Percentiles rank a stretch among this genome's conserved stretches.
Evolutionary conservation across 495 filamentous ascomycete species (phyloP).

Genomic region (Patellaria atrata): DNA sequence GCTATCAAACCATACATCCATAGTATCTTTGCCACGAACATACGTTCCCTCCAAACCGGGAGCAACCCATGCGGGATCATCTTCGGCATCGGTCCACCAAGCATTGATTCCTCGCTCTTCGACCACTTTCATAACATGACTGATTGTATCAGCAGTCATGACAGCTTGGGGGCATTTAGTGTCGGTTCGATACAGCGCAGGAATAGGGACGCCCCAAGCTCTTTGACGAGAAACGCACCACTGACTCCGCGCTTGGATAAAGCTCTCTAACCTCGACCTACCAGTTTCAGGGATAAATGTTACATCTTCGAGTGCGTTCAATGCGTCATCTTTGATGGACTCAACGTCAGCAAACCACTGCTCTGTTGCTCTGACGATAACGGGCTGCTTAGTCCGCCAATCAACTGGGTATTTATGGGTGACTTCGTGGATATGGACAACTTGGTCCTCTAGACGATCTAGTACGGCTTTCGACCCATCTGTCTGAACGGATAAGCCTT

Average conservation of each 20-base stretch:
- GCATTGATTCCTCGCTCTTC: slow-evolving; percentile 65
- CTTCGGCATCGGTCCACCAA: slow-evolving; percentile 76
- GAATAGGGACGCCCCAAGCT: slow-evolving; percentile 93
- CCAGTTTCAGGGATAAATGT: slow-evolving; percentile 64
- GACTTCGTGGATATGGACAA: slow-evolving; percentile 55
- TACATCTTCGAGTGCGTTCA: slow-evolving; percentile 53
- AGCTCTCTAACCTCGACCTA: slow-evolving; percentile 59
- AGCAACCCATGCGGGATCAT: slow-evolving; percentile 63
- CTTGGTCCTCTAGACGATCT: slow-evolving; percentile 39
- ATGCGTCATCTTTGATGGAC: slow-evolving; percentile 56
- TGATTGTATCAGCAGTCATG: slow-evolving; percentile 62
- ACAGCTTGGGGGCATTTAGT: slow-evolving; percentile 45
- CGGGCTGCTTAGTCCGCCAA: slow-evolving; percentile 85
- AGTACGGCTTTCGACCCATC: slow-evolving; percentile 57
- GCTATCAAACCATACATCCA: slow-evolving; percentile 99
- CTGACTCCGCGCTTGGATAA: slow-evolving; percentile 74
- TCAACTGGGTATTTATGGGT: slow-evolving; percentile 93
- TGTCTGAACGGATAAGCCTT: slow-evolving; percentile 44
- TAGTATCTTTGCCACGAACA: slow-evolving; percentile 79
- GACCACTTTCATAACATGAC: slow-evolving; percentile 71
- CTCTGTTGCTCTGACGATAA: slow-evolving; percentile 81
- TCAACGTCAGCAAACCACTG: slow-evolving; percentile 96
- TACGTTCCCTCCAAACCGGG: slow-evolving; percentile 39
- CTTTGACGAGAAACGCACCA: slow-evolving; percentile 99
- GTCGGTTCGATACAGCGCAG: slow-evolving; percentile 61